Evolutionary conservation across 257 asterid species (phyloP), one percentile per base, ranked within the genome.

Genomic region (Solanum medicagineum): DNA sequence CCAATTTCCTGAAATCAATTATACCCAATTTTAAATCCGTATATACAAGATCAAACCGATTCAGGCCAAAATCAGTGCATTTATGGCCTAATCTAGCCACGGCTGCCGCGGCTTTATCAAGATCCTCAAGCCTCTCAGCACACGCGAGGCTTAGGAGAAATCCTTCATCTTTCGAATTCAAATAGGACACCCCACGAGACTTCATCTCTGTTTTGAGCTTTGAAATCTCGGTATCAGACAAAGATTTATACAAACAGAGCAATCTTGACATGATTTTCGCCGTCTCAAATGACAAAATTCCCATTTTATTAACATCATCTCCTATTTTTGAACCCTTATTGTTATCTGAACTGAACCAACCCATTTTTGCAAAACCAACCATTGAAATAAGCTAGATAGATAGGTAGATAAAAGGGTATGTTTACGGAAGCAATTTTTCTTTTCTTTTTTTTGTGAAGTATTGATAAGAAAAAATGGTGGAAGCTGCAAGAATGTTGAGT

Each of bases 101-200:
- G 3, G 87, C 89, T 0, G 83, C 74, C 0, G 97, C 95, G 0
- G 90, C 91, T 26, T 92, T 92, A 73, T 94, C 97, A 47, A 95
- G 98, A 85, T 94, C 98, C 15, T 93, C 98, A 15, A 94, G 90
- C 88, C 90, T 85, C 86, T 95, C 99, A 0, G 94, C 92, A 82
- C 93, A 91, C 3, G 96, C 97, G 8, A 95, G 92, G 92, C 95
- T 85, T 42, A 92, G 47, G 1, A 94, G 88, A 70, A 86, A 91
- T 0, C 84, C 86, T 74, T 93, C 97, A 5, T 94, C 93, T 40
- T 40, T 84, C 12, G 99, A 95, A 83, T 92, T 95, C 85, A 95
- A 83, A 71, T 88, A 95, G 7, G 88, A 85, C 0, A 94, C 89
- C 26, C 99, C 98, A 62, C 87, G 80, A 8, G 94, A 93, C 47